A percentile compares a stretch with the other conserved stretches of the same genome.
Conservation (phyloP, 1,284 basidiomycete genomes). For the Pseudozyma thailandica region DNA sequence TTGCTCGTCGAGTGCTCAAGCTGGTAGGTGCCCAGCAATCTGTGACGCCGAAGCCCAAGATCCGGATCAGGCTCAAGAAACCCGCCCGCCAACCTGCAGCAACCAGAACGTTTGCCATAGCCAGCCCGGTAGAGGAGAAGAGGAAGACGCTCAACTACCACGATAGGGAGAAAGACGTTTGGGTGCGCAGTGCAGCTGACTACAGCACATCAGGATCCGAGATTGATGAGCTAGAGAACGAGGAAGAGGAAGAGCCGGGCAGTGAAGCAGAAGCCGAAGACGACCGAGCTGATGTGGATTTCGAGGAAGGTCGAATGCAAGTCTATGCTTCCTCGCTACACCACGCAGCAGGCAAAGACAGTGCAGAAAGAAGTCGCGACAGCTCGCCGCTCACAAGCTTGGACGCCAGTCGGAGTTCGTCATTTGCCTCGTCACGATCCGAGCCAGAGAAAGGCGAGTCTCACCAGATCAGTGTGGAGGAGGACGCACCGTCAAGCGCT, state of each 20-base stretch:
- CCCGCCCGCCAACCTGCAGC: background rate
- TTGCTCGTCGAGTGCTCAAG: slow-evolving; percentile 24
- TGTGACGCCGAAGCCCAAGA: slow-evolving; percentile 3
- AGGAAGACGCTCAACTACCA: slow-evolving; percentile 13
- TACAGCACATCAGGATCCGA: slow-evolving; percentile 26
- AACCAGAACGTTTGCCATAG: background rate
- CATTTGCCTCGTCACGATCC: slow-evolving; percentile 8
- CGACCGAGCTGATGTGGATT: slow-evolving; percentile 1
- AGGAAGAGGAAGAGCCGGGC: background rate
- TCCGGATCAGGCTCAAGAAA: slow-evolving; percentile 17
- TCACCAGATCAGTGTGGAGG: background rate
- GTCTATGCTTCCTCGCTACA: slow-evolving; percentile 14
- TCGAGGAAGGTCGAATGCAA: slow-evolving; percentile 31
- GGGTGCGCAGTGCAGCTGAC: slow-evolving; percentile 43
- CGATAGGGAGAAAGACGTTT: slow-evolving; percentile 32
- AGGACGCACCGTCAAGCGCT: background rate
- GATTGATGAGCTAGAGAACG: slow-evolving; percentile 3
- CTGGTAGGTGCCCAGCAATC: slow-evolving; percentile 9
- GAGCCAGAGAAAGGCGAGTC: slow-evolving; percentile 1
- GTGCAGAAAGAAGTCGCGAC: slow-evolving; percentile 2
- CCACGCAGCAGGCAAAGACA: background rate
- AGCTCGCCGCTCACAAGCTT: slow-evolving; percentile 28
- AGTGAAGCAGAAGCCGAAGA: background rate
- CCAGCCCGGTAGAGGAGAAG: background rate
- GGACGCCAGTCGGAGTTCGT: slow-evolving; percentile 5